Evolutionary conservation across 1,284 basidiomycete species (phyloP).

Genomic region (Papiliotrema laurentii): DNA sequence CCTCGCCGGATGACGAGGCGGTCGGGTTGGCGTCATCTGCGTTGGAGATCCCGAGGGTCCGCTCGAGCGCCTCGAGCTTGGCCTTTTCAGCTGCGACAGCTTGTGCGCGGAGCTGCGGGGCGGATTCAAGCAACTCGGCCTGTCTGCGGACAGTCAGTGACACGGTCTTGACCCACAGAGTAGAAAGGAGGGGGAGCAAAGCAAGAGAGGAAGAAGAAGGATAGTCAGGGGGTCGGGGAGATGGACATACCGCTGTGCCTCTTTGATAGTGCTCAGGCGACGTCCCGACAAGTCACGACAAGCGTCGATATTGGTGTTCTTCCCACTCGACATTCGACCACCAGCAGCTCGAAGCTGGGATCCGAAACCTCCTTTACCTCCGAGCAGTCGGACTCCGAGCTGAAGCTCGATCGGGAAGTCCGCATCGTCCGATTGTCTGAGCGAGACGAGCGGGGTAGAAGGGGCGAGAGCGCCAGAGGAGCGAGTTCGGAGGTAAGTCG

Average conservation of each 20-base stretch:
- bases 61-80: constrained; percentile 80
- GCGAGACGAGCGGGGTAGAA: constrained; percentile 14
- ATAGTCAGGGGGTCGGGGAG: background rate
- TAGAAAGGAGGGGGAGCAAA: too few relatives aligned
- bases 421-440: constrained; percentile 11
- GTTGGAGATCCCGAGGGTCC: constrained; percentile 65
- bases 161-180: too few relatives aligned
- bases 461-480: constrained; percentile 19
- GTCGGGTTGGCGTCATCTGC: constrained; percentile 37
- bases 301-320: constrained; percentile 90
- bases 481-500: constrained; percentile 35
- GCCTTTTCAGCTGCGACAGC: constrained; percentile 73
- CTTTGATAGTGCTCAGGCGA: constrained; percentile 87
- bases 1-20: constrained; percentile 1
- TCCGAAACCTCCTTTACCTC: constrained; percentile 97
- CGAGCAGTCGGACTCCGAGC: constrained; percentile 57
- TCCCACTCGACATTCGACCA: constrained; percentile 93
- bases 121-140: constrained; percentile 80
- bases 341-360: constrained; percentile 93
- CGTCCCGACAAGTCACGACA: constrained; percentile 90
- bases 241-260: constrained; percentile 75
- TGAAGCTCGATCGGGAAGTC: constrained; percentile 32
- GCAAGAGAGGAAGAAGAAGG: background rate
- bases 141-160: constrained; percentile 56
- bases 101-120: constrained; percentile 74